A percentile compares a stretch with the other conserved stretches of the same genome.
These are phyloP conservation scores for Coemansia sp. DNA, from an alignment of 192 early-diverging fungal genomes.

Conservation along the genomic window DNA sequence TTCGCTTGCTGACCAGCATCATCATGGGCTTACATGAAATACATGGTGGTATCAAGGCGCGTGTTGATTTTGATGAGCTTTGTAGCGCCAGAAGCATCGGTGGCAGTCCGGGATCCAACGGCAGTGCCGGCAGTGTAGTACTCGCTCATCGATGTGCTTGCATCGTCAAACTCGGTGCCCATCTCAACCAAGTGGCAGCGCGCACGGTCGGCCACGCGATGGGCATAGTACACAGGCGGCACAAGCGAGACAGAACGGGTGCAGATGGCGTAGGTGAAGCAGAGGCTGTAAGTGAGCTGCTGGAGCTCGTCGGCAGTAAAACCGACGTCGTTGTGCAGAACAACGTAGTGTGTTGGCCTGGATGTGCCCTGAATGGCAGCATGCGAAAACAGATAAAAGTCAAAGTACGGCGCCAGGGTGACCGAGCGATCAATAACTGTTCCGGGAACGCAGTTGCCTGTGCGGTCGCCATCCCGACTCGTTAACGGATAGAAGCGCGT, in stretches of 20 bases:
- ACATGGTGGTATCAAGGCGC: constrained; percentile 22
- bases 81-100: constrained; percentile 14
- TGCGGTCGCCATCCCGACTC: constrained; percentile 61
- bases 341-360: constrained; percentile 89
- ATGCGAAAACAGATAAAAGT: constrained; percentile 90
- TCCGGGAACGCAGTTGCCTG: constrained; percentile 81
- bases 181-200: constrained; percentile 69
- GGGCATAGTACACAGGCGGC: constrained; percentile 92
- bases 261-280: constrained; percentile 85
- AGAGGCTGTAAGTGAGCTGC: constrained; percentile 83
- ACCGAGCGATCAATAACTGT: constrained; percentile 75
- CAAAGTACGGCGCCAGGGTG: constrained; percentile 78
- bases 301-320: constrained; percentile 80
- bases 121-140: constrained; percentile 35
- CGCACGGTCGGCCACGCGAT: constrained; percentile 83
- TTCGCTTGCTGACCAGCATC: not conserved
- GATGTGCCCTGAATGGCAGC: constrained; percentile 91
- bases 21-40: constrained; percentile 24
- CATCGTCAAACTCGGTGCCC: constrained; percentile 43
- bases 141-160: constrained; percentile 25
- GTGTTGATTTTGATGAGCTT: constrained; percentile 28
- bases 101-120: not conserved
- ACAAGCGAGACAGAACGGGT: constrained; percentile 85
- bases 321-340: constrained; percentile 83
- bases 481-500: constrained; percentile 72